Base-by-base conservation (phyloP, 2,329 filamentous ascomycete species). In the Chaetoscypha palmicola region DNA sequence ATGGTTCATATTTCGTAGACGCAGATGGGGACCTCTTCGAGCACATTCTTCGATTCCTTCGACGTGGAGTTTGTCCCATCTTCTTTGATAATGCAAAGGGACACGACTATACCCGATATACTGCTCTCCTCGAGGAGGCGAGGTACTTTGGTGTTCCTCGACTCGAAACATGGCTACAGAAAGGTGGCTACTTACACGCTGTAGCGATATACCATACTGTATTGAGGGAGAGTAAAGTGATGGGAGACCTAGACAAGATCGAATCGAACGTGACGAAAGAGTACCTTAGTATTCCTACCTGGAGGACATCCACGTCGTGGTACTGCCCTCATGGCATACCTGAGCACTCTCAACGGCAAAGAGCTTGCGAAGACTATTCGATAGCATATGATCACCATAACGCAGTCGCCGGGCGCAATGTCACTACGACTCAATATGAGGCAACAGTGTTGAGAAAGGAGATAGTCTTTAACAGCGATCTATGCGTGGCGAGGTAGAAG, bases 1-100 rank as follows among this genome's bases (percentile, higher is more conserved):
- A 67, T 17, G 62, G 60, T 0, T 57, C 58, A 0, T 63, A 63
- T 50, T 69, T 68, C 51, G 41, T 70, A 16, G 66, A 69, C 43
- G 53, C 62, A 0, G 63, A 69, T 33, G 53, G 61, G 0, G 46
- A 54, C 0, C 21, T 64, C 2, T 69, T 69, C 45, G 43, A 56
- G 10, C 55, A 68, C 38, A 52, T 67, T 43, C 54, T 67, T 2
- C 49, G 51, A 0, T 67, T 60, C 44, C 55, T 66, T 10, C 61
- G 65, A 2, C 57, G 51, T 3, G 55, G 58, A 2, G 52, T 57
- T 3, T 53, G 58, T 24, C 64, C 66, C 0, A 17, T 69, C 0
- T 67, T 66, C 52, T 67, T 58, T 45, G 49, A 60, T 31, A 43
- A 48, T 1, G 24, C 7, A 4, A 53, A 50, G 5, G 57, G 60